A percentile compares a stretch with the other conserved stretches of the same genome.
Evolutionary conservation across 2,329 filamentous ascomycete species (phyloP).

Genomic region (Blastomyces parvus): DNA sequence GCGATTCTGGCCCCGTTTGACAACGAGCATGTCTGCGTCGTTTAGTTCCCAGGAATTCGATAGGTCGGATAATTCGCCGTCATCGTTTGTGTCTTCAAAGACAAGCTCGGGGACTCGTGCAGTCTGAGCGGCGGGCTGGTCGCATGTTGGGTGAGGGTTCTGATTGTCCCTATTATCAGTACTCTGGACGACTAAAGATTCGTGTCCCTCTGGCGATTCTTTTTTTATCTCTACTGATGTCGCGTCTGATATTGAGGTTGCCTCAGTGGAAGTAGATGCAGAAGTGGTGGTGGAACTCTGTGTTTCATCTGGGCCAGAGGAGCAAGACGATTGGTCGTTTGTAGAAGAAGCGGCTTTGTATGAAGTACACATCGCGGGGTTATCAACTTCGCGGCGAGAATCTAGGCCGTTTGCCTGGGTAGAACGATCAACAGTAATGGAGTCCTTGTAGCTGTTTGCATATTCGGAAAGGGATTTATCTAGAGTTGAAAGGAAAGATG

Average conservation of each 20-base stretch:
- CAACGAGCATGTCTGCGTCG: conserved; percentile 18
- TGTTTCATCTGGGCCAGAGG: conserved; percentile 1
- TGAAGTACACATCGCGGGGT: background rate
- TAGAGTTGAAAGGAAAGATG: conserved; percentile 11
- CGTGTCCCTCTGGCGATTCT: background rate
- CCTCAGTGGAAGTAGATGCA: background rate
- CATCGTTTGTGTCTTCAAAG: conserved; percentile 13
- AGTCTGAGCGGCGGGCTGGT: conserved; percentile 11
- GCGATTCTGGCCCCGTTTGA: conserved; percentile 11
- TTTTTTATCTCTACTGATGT: background rate
- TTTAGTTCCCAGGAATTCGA: conserved; percentile 24
- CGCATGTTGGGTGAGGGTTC: background rate
- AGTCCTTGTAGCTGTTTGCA: conserved; percentile 1
- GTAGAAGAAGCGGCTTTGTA: background rate
- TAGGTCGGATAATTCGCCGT: conserved; percentile 21
- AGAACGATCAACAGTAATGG: background rate
- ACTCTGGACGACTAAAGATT: background rate
- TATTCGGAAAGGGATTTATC: conserved; percentile 3
- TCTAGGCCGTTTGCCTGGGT: background rate
- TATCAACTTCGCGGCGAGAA: background rate
- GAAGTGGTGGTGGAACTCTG: background rate
- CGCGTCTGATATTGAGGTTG: conserved; percentile 7
- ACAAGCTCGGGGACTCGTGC: conserved; percentile 23
- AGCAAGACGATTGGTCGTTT: conserved; percentile 10
- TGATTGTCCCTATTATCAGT: background rate